Evolutionary conservation across 2,329 filamentous ascomycete species (phyloP).

Genomic region (Botrytis byssoidea): DNA sequence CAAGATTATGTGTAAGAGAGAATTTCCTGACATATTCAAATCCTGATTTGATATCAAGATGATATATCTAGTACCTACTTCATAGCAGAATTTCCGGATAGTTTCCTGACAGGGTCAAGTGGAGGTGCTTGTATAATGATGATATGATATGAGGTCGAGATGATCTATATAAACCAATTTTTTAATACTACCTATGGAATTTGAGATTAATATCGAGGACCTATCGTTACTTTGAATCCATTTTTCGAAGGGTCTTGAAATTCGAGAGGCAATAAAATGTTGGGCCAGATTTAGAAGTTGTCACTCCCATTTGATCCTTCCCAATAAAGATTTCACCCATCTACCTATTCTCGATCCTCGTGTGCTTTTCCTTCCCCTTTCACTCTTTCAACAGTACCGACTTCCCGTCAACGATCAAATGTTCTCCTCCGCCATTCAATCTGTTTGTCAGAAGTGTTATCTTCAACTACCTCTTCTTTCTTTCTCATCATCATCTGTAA

Average conservation of each 20-base stretch:
- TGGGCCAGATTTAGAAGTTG: not conserved
- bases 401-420: not conserved
- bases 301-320: not conserved
- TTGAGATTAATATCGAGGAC: not conserved
- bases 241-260: not conserved
- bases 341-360: not conserved
- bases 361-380: slow-evolving; percentile 5
- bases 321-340: not conserved
- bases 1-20: not conserved
- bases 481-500: slow-evolving; percentile 1
- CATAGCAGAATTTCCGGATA: not conserved
- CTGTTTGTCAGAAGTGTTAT: not conserved
- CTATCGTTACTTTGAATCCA: not conserved
- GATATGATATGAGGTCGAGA: not conserved
- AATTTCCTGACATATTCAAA: not conserved
- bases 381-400: not conserved
- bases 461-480: not conserved
- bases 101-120: not conserved
- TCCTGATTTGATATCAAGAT: not conserved
- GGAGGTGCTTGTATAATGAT: not conserved
- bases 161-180: not conserved
- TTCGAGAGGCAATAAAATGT: not conserved
- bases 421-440: not conserved
- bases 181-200: not conserved
- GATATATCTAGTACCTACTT: not conserved